Percentiles rank a stretch among this genome's conserved stretches.
These are phyloP conservation scores for Cornus florida DNA, from an alignment of 148 eudicot genomes.

Conservation along the genomic window DNA sequence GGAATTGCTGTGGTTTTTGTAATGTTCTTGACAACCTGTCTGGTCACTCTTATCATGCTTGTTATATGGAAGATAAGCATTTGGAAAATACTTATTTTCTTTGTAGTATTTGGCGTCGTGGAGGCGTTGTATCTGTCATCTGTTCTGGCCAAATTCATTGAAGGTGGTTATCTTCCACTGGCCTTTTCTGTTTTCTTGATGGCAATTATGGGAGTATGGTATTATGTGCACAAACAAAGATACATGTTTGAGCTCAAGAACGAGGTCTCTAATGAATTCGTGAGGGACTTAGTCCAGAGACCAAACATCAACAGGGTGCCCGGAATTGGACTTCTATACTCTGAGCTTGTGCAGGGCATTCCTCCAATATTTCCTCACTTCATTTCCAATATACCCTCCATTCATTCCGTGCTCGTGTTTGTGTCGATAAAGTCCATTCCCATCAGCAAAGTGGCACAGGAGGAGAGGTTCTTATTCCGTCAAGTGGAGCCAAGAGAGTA, in stretches of 20 bases:
- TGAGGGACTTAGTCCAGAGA: constrained; percentile 21
- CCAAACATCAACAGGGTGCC: constrained; percentile 24
- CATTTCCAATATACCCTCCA: constrained; percentile 30
- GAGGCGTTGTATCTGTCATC: constrained; percentile 34
- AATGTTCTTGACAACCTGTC: constrained; percentile 38
- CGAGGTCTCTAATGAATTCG: constrained; percentile 31
- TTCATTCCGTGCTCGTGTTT: constrained; percentile 33
- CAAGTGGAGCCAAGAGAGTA: constrained; percentile 27
- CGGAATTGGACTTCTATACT: constrained; percentile 42
- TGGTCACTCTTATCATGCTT: constrained; percentile 42
- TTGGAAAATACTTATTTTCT: constrained; percentile 23
- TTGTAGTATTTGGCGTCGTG: constrained; percentile 13
- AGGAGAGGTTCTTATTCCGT: constrained; percentile 40
- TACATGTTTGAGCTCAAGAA: constrained; percentile 35
- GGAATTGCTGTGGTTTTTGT: constrained; percentile 43
- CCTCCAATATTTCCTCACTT: constrained; percentile 46
- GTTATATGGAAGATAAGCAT: constrained; percentile 37
- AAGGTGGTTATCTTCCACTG: constrained; percentile 43
- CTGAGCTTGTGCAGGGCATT: constrained; percentile 44
- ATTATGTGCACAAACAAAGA: constrained; percentile 26
- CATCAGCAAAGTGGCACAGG: constrained; percentile 23
- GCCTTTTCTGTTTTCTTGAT: constrained; percentile 26
- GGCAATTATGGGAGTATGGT: constrained; percentile 40
- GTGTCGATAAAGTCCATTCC: constrained; percentile 39
- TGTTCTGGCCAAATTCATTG: constrained; percentile 24